Evolutionary conservation across 305 asterid species (phyloP).

Genomic region (Fraxinus dipetala): DNA sequence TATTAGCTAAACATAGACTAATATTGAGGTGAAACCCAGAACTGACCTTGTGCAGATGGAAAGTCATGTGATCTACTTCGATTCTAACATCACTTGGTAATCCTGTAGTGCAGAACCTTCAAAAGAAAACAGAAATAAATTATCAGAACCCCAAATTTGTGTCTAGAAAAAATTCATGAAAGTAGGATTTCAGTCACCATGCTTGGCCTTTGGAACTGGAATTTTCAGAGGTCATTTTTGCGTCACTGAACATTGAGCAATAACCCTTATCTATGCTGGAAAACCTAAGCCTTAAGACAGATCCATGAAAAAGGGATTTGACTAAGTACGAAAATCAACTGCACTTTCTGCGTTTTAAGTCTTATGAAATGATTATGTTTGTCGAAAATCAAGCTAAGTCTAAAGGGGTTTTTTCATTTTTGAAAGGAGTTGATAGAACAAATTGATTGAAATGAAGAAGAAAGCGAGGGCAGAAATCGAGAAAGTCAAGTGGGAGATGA

Average conservation of each 20-base stretch:
- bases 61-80: slow-evolving; percentile 83
- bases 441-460: slow-evolving; percentile 18
- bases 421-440: slow-evolving; percentile 28
- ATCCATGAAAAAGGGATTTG: slow-evolving; percentile 40
- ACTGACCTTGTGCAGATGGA: slow-evolving; percentile 86
- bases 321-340: slow-evolving; percentile 25
- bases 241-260: not conserved
- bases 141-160: not conserved
- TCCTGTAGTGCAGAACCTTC: slow-evolving; percentile 97
- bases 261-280: slow-evolving; percentile 2
- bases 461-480: slow-evolving; percentile 23
- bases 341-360: slow-evolving; percentile 28
- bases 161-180: not conserved
- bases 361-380: not conserved
- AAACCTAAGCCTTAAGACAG: slow-evolving; percentile 23
- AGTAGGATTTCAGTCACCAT: slow-evolving; percentile 42
- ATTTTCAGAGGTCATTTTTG: slow-evolving; percentile 55
- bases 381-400: slow-evolving; percentile 33
- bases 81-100: slow-evolving; percentile 77
- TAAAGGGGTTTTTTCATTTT: slow-evolving; percentile 12
- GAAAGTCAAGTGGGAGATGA: slow-evolving; percentile 31
- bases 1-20: not conserved
- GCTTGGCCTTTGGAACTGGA: slow-evolving; percentile 84
- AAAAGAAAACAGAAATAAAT: not conserved
- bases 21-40: not conserved